Base-by-base conservation (phyloP, 2,329 filamentous ascomycete species). In the Colletotrichum filicis region DNA sequence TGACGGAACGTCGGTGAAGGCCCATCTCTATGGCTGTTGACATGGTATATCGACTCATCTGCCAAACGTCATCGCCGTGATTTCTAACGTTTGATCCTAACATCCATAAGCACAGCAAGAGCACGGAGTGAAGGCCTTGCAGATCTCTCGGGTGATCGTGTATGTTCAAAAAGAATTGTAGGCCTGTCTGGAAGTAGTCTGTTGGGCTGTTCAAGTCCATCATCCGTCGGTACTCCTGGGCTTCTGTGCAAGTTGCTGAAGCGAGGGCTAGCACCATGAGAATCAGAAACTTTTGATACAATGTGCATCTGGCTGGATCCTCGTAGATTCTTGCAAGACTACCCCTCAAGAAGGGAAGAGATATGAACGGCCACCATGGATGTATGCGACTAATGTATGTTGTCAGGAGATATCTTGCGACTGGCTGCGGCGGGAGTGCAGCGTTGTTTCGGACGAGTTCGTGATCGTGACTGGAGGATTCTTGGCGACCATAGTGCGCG, bases 361-460 rank as follows among this genome's bases (percentile, higher is more conserved):
- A 73, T 3, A 79, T 53, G n/a, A 79, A 71, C 2, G 78, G 78
- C 77, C 78, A 79, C 77, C 77, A 79, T 3, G 66, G 32, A n/a
- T 79, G 77, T n/a, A 79, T 61, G 2, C 71, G 71, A 26, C 74
- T 69, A 32, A 79, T 78, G 35, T 78, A 79, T 8, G 63, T 66
- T 12, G 42, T 35, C 11, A 78, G 42, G 3, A 78, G 71, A 7
- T 71, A 66, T 19, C 59, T 69, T 3, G 78, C 76, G 5, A 75
- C 60, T 3, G 68, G 53, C 16, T 74, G 74, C 2, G 78, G 74
- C 1, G 78, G 78, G 4, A 79, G 68, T 1, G 68, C 71, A n/a
- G 77, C 77, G 26, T 71, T 74, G 49, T 22, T 65, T 14, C 60
- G 26, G n/a, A 49, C 28, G 5, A 70, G 14, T 5, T 61, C 35